phyloP scores from a whole-genome alignment of 2,329 filamentous ascomycete genomes.

The Aspergillus novoparasiticus region DNA sequence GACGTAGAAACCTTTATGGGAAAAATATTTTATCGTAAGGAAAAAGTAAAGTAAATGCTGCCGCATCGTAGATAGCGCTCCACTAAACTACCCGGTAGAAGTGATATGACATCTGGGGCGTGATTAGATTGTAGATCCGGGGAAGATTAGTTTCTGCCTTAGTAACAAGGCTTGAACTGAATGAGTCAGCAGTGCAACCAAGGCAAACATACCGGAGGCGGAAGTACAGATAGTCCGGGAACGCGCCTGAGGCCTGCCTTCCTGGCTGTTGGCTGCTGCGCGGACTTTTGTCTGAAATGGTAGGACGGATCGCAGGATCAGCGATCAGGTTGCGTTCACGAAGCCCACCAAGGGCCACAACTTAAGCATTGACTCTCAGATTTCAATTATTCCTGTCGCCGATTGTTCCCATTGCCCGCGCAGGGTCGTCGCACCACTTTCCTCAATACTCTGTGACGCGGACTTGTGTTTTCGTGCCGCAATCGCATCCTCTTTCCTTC shows the following conservation, averaged over 20 bases:
- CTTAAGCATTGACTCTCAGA: slow-evolving; percentile 20
- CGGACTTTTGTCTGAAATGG: slow-evolving; percentile 27
- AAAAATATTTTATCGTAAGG: not conserved
- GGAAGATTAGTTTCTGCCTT: not conserved
- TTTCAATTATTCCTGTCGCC: slow-evolving; percentile 13
- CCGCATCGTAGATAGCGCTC: not conserved
- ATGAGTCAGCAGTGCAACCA: slow-evolving; percentile 10
- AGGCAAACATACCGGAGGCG: slow-evolving; percentile 11
- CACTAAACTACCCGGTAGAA: not conserved
- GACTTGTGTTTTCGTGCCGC: slow-evolving; percentile 14
- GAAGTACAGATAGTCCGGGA: slow-evolving; percentile 18
- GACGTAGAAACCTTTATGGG: not conserved
- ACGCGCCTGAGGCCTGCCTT: slow-evolving; percentile 25
- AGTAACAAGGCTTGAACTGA: too few relatives aligned
- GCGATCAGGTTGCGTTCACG: slow-evolving; percentile 18
- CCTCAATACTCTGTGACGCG: slow-evolving; percentile 7
- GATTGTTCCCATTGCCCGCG: slow-evolving; percentile 10
- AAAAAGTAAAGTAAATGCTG: not conserved
- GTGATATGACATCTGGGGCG: not conserved
- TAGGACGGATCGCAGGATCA: slow-evolving; percentile 25
- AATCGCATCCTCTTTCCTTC: slow-evolving; percentile 22
- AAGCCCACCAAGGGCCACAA: slow-evolving; percentile 17
- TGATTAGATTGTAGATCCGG: not conserved
- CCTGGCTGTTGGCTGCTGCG: slow-evolving; percentile 13
- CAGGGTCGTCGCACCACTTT: slow-evolving; percentile 5